Percentiles rank a stretch among this genome's conserved stretches.
These are phyloP conservation scores for Cucumis cinereus DNA, from an alignment of 306 rosid genomes.

Conservation along the genomic window DNA sequence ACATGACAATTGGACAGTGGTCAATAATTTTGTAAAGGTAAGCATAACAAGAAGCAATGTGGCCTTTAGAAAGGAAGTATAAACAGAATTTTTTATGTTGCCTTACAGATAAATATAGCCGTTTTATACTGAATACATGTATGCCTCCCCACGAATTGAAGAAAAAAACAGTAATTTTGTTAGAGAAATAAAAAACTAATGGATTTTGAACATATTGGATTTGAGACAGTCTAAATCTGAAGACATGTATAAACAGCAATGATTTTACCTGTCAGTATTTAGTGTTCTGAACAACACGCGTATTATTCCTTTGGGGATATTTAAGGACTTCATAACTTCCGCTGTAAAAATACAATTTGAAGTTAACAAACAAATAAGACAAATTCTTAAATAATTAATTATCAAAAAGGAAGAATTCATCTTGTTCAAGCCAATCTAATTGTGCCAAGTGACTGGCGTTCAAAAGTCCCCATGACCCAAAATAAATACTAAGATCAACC, in stretches of 20 bases:
- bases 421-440: background rate
- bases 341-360: slow-evolving; percentile 25
- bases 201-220: background rate
- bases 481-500: background rate
- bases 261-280: slow-evolving; percentile 64
- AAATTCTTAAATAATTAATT: background rate
- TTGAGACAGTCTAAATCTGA: background rate
- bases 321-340: slow-evolving; percentile 72
- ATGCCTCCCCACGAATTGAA: background rate
- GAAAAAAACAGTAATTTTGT: background rate
- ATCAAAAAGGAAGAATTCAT: background rate
- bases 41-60: background rate
- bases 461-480: background rate
- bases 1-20: background rate
- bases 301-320: slow-evolving; percentile 56
- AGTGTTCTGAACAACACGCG: slow-evolving; percentile 84
- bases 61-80: background rate
- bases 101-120: background rate
- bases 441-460: background rate
- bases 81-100: background rate
- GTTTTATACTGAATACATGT: background rate
- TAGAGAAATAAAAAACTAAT: background rate
- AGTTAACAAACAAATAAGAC: background rate
- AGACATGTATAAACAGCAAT: background rate
- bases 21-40: background rate